A percentile compares a stretch with the other conserved stretches of the same genome.
Evolutionary conservation across 2,329 filamentous ascomycete species (phyloP).

Genomic region (Paracamarosporium sp.): DNA sequence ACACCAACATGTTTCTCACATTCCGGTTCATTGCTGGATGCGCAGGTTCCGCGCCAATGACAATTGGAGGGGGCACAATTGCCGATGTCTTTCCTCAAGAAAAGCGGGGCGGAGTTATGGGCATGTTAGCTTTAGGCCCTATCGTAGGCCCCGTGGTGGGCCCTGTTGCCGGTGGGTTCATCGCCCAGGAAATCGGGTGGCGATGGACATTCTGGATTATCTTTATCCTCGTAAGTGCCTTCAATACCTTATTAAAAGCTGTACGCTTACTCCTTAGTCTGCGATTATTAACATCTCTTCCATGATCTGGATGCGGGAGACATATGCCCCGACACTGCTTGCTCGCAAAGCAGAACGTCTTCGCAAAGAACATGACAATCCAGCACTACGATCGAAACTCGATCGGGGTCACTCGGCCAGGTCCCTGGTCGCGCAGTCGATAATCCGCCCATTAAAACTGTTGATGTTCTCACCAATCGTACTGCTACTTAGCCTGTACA

Average conservation of each 20-base stretch:
- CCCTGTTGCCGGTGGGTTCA: conserved; percentile 55
- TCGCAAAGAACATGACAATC: too few relatives aligned
- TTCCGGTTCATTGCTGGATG: conserved; percentile 36
- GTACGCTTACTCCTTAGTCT: too few relatives aligned
- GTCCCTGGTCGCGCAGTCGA: conserved; percentile 52
- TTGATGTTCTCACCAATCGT: conserved; percentile 17
- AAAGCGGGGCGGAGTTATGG: conserved; percentile 58
- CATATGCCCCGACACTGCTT: too few relatives aligned
- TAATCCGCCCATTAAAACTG: conserved; percentile 14
- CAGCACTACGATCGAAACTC: too few relatives aligned
- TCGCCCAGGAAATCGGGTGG: conserved; percentile 53
- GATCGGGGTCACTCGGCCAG: too few relatives aligned
- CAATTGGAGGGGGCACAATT: conserved; percentile 59
- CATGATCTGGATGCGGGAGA: too few relatives aligned
- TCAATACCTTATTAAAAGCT: conserved; percentile 34
- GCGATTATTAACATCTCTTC: too few relatives aligned
- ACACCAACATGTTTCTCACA: conserved; percentile 27
- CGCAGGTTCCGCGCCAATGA: conserved; percentile 34
- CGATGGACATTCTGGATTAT: conserved; percentile 57
- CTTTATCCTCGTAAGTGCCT: conserved; percentile 38
- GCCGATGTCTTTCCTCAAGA: conserved; percentile 59
- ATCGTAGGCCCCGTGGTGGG: conserved; percentile 53
- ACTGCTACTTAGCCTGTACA: conserved; percentile 9
- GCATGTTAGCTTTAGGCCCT: conserved; percentile 57
- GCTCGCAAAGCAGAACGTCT: too few relatives aligned